Evolutionary conservation across 352 stramenopile species (phyloP), one percentile per base, ranked within the genome.

Genomic region (Globisporangium barbulae): DNA sequence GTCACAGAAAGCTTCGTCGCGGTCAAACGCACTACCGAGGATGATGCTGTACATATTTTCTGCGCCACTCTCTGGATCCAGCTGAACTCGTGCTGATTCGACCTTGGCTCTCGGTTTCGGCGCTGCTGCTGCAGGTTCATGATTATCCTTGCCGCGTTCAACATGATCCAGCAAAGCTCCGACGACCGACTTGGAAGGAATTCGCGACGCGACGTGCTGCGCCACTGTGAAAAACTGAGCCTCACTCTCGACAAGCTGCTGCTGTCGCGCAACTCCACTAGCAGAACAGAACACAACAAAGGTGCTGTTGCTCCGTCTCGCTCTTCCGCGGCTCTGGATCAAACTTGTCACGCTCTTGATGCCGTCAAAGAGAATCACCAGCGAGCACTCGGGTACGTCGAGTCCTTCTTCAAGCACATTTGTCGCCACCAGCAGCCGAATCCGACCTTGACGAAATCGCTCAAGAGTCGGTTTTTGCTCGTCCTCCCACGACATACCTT

Each of bases 351-450:
- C 70, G 7, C 81, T 74, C 42, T 77, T 62, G 2, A 93, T 73
- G 19, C 85, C 83, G 44, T 93, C 83, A 55, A 93, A 93, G 45
- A 82, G 76, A 62, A 93, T 85, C 3, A 93, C 85, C 0, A 93
- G 65, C 6, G 83, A 93, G 31, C 85, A 93, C 65, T 91, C 77
- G 0, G 83, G 85, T 0, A 93, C 80, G 50, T 93, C 85, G 21
- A 93, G 67, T 1, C 83, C 85, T 77, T 91, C 85, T 65, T 93
- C 85, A 7, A 93, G 68, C 3, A 93, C 85, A 62, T 89, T 93
- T 17, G 85, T 93, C 15, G 85, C 85, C 17, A 93, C 80, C 31
- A 93, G 70, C 53, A 91, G 71, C 9, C 83, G 73, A 42, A 91
- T 91, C 5, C 75, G 65, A 6, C 83, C 85, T 48, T 85, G 76